Percentiles rank a stretch among this genome's conserved stretches.
phyloP scores from a whole-genome alignment of 805 yeast genomes.

The Ogataea glucozyma region DNA sequence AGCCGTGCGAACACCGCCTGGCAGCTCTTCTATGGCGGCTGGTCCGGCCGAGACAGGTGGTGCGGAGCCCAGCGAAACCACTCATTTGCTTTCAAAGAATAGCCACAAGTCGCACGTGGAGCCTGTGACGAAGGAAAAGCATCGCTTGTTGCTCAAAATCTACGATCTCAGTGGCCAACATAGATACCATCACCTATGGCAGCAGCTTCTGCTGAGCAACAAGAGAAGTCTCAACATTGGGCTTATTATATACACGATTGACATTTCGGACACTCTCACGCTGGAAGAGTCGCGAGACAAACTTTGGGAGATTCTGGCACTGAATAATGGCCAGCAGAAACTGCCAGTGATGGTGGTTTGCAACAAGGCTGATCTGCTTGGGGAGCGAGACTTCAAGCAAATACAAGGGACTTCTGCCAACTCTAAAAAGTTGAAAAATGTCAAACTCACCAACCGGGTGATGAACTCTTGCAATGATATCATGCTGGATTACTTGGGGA shows the following conservation, averaged over 20 bases:
- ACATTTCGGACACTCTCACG: conserved; percentile 32
- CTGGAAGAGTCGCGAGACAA: conserved; percentile 25
- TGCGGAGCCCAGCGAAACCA: background rate
- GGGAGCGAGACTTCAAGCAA: conserved; percentile 18
- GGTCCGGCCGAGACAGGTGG: conserved; percentile 7
- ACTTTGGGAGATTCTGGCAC: conserved; percentile 22
- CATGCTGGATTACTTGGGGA: conserved; percentile 24
- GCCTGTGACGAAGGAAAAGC: conserved; percentile 1
- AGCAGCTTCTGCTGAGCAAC: conserved; percentile 10
- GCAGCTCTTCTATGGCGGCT: conserved; percentile 7
- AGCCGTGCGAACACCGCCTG: conserved; percentile 14
- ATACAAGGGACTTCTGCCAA: conserved; percentile 9
- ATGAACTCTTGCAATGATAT: conserved; percentile 11
- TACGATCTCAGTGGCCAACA: conserved; percentile 36
- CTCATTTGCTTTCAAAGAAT: background rate
- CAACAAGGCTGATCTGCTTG: conserved; percentile 32
- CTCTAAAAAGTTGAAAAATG: conserved; percentile 9
- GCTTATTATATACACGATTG: conserved; percentile 31
- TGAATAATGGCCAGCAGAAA: conserved; percentile 20
- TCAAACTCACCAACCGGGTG: conserved; percentile 13
- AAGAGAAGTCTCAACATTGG: conserved; percentile 18
- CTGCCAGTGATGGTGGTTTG: conserved; percentile 33
- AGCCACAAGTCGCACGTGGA: background rate
- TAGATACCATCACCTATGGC: conserved; percentile 30
- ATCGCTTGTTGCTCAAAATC: conserved; percentile 22